These are phyloP conservation scores for Mortierella sp. DNA, from an alignment of 371 early-diverging fungal genomes.

Conservation along the genomic window DNA sequence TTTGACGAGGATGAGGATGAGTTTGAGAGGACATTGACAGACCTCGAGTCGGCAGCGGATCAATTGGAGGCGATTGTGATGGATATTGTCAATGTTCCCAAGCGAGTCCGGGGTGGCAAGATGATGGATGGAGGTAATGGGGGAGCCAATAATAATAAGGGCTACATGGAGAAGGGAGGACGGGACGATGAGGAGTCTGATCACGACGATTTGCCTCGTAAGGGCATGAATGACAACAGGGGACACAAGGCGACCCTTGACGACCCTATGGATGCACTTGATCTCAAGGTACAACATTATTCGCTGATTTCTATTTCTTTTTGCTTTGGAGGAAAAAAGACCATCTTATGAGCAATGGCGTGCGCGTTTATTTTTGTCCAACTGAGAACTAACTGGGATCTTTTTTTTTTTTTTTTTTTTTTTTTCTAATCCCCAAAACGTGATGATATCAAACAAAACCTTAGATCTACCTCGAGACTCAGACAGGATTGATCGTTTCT, in stretches of 20 bases:
- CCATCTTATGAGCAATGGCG: not conserved
- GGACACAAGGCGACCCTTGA: conserved; percentile 7
- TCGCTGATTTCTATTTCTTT: not conserved
- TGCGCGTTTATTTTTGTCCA: not conserved
- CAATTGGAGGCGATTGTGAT: conserved; percentile 81
- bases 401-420: conserved; percentile 1
- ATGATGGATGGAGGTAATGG: conserved; percentile 11
- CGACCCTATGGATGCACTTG: conserved; percentile 37
- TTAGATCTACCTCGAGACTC: conserved; percentile 80
- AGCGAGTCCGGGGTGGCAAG: conserved; percentile 38
- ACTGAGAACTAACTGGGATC: conserved; percentile 2
- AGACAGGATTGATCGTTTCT: conserved; percentile 88
- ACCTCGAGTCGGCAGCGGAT: conserved; percentile 81
- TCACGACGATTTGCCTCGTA: conserved; percentile 3
- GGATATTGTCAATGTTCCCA: conserved; percentile 78
- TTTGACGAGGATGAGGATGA: conserved; percentile 71
- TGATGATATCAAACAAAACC: too few species aligned
- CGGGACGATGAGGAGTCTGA: conserved; percentile 1
- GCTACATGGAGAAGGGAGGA: not conserved
- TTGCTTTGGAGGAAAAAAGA: not conserved
- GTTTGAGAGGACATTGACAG: conserved; percentile 53
- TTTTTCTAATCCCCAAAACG: not conserved
- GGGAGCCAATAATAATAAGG: conserved; percentile 8
- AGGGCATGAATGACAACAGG: conserved; percentile 2
- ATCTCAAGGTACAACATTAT: conserved; percentile 40